Evolutionary conservation across 1,139 yeast species (phyloP), one percentile per base, ranked within the genome.

Genomic region (Candida pseudoviswanathii): DNA sequence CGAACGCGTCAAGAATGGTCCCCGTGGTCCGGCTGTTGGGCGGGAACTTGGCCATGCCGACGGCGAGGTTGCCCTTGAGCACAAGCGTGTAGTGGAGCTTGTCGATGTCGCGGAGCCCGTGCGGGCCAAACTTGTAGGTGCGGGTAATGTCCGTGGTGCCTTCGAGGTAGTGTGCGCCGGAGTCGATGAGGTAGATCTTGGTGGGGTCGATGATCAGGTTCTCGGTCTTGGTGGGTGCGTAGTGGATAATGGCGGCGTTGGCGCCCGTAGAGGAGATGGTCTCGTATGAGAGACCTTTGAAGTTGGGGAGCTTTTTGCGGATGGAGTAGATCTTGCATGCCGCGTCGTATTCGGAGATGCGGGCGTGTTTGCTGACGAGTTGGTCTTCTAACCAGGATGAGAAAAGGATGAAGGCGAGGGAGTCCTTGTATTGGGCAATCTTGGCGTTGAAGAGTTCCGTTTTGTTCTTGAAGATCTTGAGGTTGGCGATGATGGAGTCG

Each of bases 101-200:
- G 64, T 59, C 63, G 38, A 55, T 67, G 10, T 54, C 67, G 44
- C 58, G 57, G 39, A 59, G 49, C 0, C 61, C 62, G 0, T 61
- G 61, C 37, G 59, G 41, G 4, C 73, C 73, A 56, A 81, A 78
- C 56, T 75, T 74, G 50, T 70, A 67, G 0, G 85, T 78, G 51
- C 86, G 65, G 2, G 86, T 81, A 8, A 80, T 81, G 59, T 81
- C 85, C 1, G 86, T 81, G 1, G 86, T 81, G 2, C 85, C 85
- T 59, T 81, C 84, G 44, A 81, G 65, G 57, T 70, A 81, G 47
- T 81, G 85, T 4, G 81, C 78, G 3, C 86, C 86, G 0, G 84
- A 72, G 60, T 81, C 86, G 36, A 78, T 56, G 37, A 81, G 64
- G 51, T 73, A 79, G 1, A 81, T 64, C 21, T 71, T 61, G 4